A percentile compares a stretch with the other conserved stretches of the same genome.
phyloP scores from a whole-genome alignment of 176 grass and related monocot species.

The Avena insularis region DNA sequence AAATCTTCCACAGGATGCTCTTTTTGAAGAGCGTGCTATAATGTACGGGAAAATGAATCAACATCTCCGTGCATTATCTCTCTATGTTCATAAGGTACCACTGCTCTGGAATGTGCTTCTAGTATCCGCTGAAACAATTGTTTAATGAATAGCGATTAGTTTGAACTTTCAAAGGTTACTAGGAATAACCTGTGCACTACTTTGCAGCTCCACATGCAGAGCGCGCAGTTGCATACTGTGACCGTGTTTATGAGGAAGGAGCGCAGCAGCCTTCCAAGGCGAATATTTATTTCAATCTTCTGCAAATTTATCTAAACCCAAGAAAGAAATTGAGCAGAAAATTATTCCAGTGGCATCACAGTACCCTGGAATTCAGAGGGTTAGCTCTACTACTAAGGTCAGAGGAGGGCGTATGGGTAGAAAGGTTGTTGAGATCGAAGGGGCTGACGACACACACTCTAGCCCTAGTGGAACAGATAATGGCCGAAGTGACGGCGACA shows the following conservation, averaged over 20 bases:
- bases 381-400: slow-evolving; percentile 49
- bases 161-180: slow-evolving; percentile 32
- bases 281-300: slow-evolving; percentile 95
- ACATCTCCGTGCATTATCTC: slow-evolving; percentile 82
- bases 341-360: slow-evolving; percentile 68
- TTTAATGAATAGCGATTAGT: not conserved
- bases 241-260: slow-evolving; percentile 85
- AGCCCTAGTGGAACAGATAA: slow-evolving; percentile 85
- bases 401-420: slow-evolving; percentile 71
- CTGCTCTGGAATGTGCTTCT: slow-evolving; percentile 23
- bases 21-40: slow-evolving; percentile 96
- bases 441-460: slow-evolving; percentile 69
- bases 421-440: slow-evolving; percentile 94
- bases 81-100: slow-evolving; percentile 95
- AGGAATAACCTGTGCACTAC: slow-evolving; percentile 26
- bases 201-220: slow-evolving; percentile 82
- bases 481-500: slow-evolving; percentile 88
- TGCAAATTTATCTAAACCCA: slow-evolving; percentile 98
- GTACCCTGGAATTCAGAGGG: slow-evolving; percentile 62
- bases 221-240: slow-evolving; percentile 88
- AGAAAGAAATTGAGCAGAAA: slow-evolving; percentile 79
- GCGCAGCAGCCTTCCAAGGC: slow-evolving; percentile 74
- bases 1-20: slow-evolving; percentile 78
- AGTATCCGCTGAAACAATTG: slow-evolving; percentile 15
- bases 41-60: slow-evolving; percentile 95